These are phyloP conservation scores for Ensete glaucum DNA, from an alignment of 176 grass and related monocot genomes.

Conservation along the genomic window DNA sequence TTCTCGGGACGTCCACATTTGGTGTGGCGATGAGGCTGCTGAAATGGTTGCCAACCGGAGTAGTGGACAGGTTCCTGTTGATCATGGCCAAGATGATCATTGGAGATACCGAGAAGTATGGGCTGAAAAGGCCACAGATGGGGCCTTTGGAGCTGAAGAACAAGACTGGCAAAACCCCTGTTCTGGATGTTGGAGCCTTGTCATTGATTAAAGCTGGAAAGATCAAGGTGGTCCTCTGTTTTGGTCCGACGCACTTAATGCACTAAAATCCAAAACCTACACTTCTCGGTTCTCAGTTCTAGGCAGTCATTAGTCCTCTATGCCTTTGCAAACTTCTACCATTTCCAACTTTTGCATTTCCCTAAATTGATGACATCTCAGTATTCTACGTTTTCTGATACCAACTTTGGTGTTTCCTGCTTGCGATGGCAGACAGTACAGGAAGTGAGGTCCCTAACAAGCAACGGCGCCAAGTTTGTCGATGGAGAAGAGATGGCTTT, in stretches of 20 bases:
- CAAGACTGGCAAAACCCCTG: conserved; percentile 79
- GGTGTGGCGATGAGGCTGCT: conserved; percentile 65
- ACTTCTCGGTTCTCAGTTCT: too few relatives aligned
- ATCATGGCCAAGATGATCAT: conserved; percentile 43
- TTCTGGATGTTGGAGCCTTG: conserved; percentile 81
- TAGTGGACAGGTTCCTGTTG: conserved; percentile 63
- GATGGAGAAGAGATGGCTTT: conserved; percentile 66
- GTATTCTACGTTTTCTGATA: conserved; percentile 26
- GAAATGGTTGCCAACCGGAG: conserved; percentile 52
- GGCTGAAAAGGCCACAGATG: conserved; percentile 68
- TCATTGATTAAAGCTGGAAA: conserved; percentile 65
- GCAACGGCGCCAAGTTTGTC: conserved; percentile 53
- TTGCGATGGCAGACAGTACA: conserved; percentile 56
- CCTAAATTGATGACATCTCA: neutral
- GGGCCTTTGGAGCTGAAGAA: conserved; percentile 82
- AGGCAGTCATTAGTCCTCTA: neutral
- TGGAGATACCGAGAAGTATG: conserved; percentile 63
- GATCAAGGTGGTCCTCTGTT: conserved; percentile 46
- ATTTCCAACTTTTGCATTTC: neutral
- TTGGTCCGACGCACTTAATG: too few relatives aligned
- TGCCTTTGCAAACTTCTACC: conserved; percentile 14
- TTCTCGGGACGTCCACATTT: conserved; percentile 69
- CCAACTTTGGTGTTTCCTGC: conserved; percentile 4
- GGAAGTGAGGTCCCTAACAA: conserved; percentile 60
- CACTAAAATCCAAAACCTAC: too few relatives aligned